phyloP scores from a whole-genome alignment of 2,329 filamentous ascomycete species.

The Metarhizium album region DNA sequence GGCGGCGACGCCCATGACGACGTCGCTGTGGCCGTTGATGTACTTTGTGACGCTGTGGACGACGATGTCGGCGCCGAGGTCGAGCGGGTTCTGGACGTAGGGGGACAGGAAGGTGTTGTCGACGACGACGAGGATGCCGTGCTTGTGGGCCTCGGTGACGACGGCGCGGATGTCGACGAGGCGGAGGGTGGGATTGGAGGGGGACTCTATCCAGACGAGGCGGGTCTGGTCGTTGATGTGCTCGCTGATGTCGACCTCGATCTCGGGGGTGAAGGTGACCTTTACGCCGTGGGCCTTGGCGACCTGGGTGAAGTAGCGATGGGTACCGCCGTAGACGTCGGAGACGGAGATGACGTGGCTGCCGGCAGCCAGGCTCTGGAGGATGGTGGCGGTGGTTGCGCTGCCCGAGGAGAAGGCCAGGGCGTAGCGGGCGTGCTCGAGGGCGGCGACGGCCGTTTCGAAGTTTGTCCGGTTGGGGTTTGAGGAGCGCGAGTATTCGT shows the following conservation, averaged over 20 bases:
- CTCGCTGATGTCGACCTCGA: constrained; percentile 75
- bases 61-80: constrained; percentile 92
- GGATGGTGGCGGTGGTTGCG: constrained; percentile 83
- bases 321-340: constrained; percentile 95
- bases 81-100: constrained; percentile 92
- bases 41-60: constrained; percentile 98
- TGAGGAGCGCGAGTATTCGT: constrained; percentile 87
- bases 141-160: constrained; percentile 69
- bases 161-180: constrained; percentile 89
- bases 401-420: constrained; percentile 92
- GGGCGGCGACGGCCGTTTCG: constrained; percentile 77
- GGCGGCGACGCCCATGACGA: constrained; percentile 93
- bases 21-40: constrained; percentile 95
- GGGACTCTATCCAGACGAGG: constrained; percentile 90
- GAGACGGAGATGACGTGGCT: constrained; percentile 94
- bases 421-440: constrained; percentile 87
- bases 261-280: constrained; percentile 87
- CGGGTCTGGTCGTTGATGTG: constrained; percentile 85
- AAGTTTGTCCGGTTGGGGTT: constrained; percentile 97
- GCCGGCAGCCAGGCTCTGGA: constrained; percentile 82
- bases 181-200: constrained; percentile 86
- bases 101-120: constrained; percentile 98
- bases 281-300: constrained; percentile 87
- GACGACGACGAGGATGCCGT: constrained; percentile 91
- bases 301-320: constrained; percentile 98